Base-by-base conservation (phyloP, 2,329 filamentous ascomycete genomes). In the Phaeomoniella chlamydospora region DNA sequence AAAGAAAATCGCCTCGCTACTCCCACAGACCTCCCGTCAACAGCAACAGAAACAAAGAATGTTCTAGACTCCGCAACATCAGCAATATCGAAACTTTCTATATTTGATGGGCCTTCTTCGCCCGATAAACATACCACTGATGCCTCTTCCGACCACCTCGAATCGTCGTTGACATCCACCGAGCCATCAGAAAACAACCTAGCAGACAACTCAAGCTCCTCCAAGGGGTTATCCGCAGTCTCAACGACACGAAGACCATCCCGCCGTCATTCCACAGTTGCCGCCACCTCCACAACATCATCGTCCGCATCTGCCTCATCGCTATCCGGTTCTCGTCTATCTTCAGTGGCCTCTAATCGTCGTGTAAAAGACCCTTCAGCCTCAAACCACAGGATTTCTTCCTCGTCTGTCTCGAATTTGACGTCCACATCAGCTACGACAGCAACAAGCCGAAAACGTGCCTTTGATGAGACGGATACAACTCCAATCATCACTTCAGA, bases 81-180 rank as follows among this genome's bases (percentile, higher is more conserved):
- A 15, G 43, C 39, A 18, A 41, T 41, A 34, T 40, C 43, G 38
- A 41, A 36, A 38, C 40, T 44, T 34, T 48, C 34, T 35, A 45
- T 47, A 14, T 45, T 43, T 29, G 45, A 47, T 15, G 41, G 37
- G n/a, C 43, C 43, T 18, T 11, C 12, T 13, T 44, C 45, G 14
- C 44, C 45, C 11, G n/a, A n/a, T n/a, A n/a, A n/a, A n/a, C n/a
- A n/a, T n/a, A n/a, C n/a, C n/a, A n/a, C n/a, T n/a, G n/a, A n/a
- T n/a, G n/a, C n/a, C n/a, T n/a, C n/a, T n/a, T n/a, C n/a, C n/a
- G n/a, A n/a, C n/a, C n/a, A n/a, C n/a, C n/a, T n/a, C n/a, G n/a
- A n/a, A n/a, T n/a, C n/a, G n/a, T n/a, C n/a, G n/a, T n/a, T n/a
- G n/a, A n/a, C n/a, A n/a, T 16, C 43, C 40, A 3, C 17, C 35